Percentiles rank a stretch among this genome's conserved stretches.
These are phyloP conservation scores for Apocynum venetum DNA, from an alignment of 257 asterid genomes.

Conservation along the genomic window DNA sequence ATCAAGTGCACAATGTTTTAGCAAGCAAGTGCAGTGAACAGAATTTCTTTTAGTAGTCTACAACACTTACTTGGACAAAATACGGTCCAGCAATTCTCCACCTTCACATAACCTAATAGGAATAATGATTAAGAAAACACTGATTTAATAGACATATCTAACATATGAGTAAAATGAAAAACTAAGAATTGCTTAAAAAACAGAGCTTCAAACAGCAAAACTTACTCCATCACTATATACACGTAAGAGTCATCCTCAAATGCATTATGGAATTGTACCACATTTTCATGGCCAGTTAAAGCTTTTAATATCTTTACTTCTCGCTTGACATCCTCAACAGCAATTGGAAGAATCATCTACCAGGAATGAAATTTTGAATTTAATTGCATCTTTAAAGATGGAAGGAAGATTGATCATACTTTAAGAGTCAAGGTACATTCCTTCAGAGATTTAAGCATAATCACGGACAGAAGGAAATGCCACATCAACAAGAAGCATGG, in stretches of 20 bases:
- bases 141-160: constrained; percentile 11
- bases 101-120: constrained; percentile 86
- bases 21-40: constrained; percentile 12
- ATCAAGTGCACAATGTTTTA: constrained; percentile 10
- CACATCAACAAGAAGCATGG: not conserved
- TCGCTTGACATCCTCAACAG: constrained; percentile 96
- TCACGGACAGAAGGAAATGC: not conserved
- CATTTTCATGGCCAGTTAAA: constrained; percentile 93
- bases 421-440: not conserved
- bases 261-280: constrained; percentile 89
- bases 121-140: constrained; percentile 8
- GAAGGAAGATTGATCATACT: not conserved
- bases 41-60: not conserved
- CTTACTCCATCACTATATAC: constrained; percentile 98
- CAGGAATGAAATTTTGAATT: constrained; percentile 16
- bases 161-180: constrained; percentile 1
- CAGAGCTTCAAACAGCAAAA: constrained; percentile 17
- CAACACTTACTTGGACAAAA: constrained; percentile 70
- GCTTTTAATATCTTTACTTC: constrained; percentile 97
- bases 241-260: constrained; percentile 87
- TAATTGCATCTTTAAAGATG: not conserved
- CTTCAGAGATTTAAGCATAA: not conserved
- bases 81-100: constrained; percentile 96
- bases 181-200: not conserved
- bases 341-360: constrained; percentile 96